Evolutionary conservation across 768 basidiomycete species (phyloP), one percentile per base, ranked within the genome.

Genomic region (Boletus edulis): DNA sequence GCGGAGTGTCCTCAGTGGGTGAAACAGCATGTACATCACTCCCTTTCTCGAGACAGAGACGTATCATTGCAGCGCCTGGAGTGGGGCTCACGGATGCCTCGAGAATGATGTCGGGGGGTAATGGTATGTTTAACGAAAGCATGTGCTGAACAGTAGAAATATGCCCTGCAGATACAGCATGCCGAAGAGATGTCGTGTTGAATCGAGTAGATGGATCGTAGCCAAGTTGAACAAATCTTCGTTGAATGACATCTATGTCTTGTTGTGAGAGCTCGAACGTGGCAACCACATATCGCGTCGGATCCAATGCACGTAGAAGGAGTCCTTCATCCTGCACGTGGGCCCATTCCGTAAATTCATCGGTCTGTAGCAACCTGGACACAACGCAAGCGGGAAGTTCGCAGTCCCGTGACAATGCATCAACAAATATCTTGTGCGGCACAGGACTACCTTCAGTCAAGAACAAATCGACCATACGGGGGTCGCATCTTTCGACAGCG

Each of bases 271-370:
- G 4, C 4, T 17, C 11, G 15, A 6, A 12, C 6, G 7, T 29
- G 44, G 9, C 29, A 2, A 29, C 29, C 29, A 22, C 3, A 31
- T 49, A 31, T 18, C 4, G 18, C 5, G 2, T 2, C 3, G 29
- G 20, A 2, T 49, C 31, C 0, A 49, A 14, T 22, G 24, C 32
- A 0, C 11, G 11, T 29, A 47, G 37, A 39, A 51, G 18, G 9
- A 18, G 2, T 18, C n/a, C 14, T 34, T 46, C 15, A 1, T 55
- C 20, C 18, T 0, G n/a, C 1, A 3, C 4, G 6, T 13, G 4
- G 5, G 10, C 46, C 61, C 61, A 62, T 31, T 62, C 59, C 7
- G 20, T 44, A 17, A 61, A 61, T 14, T 57, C 53, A 13, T 51
- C 46, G 4, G 34, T 35, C 14, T 35, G 34, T 12, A 35, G 34